Percentiles rank a stretch among this genome's conserved stretches.
Evolutionary conservation across 148 eudicot genomes (phyloP).

Genomic region (Diospyros kaki): DNA sequence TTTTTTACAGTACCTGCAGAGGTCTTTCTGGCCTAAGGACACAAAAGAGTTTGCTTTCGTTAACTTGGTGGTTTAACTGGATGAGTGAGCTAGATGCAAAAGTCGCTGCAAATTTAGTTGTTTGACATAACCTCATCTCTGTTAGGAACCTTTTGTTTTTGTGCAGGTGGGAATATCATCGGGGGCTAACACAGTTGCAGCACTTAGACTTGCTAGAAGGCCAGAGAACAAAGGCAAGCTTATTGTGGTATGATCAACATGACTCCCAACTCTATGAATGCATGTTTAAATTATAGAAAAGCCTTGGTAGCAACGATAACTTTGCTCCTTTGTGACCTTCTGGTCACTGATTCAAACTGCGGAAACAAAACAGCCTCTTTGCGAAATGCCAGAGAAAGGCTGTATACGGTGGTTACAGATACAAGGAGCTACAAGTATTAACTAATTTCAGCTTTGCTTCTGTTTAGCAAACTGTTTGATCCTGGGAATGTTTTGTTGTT

Average conservation of each 20-base stretch:
- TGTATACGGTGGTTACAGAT: too few species aligned
- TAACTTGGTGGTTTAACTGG: too few species aligned
- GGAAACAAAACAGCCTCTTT: too few species aligned
- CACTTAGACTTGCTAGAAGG: constrained; percentile 74
- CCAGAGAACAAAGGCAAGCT: constrained; percentile 99
- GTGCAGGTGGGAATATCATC: constrained; percentile 93
- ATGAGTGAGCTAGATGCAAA: too few species aligned
- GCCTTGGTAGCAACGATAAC: too few species aligned
- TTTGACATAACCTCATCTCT: neutral
- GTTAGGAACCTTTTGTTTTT: neutral
- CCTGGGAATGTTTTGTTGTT: neutral
- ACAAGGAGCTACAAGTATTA: neutral
- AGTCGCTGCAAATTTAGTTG: neutral
- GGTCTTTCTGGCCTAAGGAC: neutral
- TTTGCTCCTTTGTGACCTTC: too few species aligned
- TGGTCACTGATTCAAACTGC: too few species aligned
- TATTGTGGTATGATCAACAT: constrained; percentile 65
- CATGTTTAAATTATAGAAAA: neutral
- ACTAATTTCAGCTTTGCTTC: neutral
- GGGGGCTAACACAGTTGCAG: constrained; percentile 95
- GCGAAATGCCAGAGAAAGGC: too few species aligned
- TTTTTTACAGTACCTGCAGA: neutral
- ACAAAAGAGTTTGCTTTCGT: neutral
- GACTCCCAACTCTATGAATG: neutral
- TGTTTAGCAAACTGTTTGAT: neutral